phyloP scores from a whole-genome alignment of 441 rosid species.

The Gossypium aridum region DNA sequence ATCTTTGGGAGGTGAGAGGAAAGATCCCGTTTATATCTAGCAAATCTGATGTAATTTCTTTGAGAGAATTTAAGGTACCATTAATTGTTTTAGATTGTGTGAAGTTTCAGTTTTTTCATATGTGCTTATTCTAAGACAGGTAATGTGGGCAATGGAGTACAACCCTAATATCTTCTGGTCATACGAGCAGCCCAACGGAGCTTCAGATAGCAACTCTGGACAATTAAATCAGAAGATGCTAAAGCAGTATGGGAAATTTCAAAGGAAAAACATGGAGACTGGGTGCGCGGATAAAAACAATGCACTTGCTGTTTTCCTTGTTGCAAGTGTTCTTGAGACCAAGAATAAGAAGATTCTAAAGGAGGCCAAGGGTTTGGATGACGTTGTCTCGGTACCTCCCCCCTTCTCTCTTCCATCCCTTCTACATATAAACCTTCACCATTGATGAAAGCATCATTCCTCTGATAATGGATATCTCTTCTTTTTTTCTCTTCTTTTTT shows the following conservation, averaged over 20 bases:
- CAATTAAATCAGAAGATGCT: constrained; percentile 38
- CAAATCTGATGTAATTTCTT: not conserved
- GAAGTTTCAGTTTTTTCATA: not conserved
- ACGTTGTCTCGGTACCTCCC: constrained; percentile 64
- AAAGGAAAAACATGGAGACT: constrained; percentile 46
- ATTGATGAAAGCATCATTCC: not conserved
- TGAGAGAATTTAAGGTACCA: constrained; percentile 2
- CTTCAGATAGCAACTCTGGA: constrained; percentile 14
- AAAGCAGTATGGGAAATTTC: constrained; percentile 78
- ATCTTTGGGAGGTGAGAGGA: constrained; percentile 92
- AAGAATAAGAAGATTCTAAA: constrained; percentile 72
- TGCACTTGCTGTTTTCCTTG: constrained; percentile 71
- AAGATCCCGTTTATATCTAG: constrained; percentile 3
- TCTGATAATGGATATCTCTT: not conserved
- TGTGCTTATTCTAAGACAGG: constrained; percentile 22
- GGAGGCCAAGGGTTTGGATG: constrained; percentile 86
- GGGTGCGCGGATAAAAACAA: constrained; percentile 38
- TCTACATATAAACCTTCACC: not conserved
- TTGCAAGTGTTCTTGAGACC: constrained; percentile 79
- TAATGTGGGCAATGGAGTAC: constrained; percentile 98
- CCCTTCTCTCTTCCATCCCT: not conserved
- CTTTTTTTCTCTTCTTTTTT: not conserved
- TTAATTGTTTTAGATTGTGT: not conserved
- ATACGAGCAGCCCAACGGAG: constrained; percentile 35
- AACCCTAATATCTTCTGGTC: constrained; percentile 67